phyloP scores from a whole-genome alignment of 345 rosid species.

The Salix koriyanagi region DNA sequence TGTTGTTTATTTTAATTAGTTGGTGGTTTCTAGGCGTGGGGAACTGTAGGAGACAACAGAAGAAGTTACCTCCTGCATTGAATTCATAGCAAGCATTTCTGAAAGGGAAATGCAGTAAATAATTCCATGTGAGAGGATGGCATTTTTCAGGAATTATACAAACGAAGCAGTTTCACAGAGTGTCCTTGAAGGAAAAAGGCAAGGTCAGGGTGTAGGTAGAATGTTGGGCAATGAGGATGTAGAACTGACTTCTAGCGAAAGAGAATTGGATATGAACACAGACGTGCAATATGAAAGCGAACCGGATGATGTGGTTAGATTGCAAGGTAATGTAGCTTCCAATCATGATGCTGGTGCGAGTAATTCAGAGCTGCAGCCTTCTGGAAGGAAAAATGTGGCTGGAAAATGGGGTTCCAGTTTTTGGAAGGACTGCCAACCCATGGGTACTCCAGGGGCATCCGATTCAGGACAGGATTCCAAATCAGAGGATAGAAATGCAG shows the following conservation, averaged over 20 bases:
- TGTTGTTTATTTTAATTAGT: not conserved
- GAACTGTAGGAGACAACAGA: constrained; percentile 9
- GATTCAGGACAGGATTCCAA: constrained; percentile 74
- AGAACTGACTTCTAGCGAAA: constrained; percentile 44
- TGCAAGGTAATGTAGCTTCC: constrained; percentile 37
- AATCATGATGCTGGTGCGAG: constrained; percentile 31
- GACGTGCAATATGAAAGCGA: constrained; percentile 69
- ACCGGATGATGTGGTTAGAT: constrained; percentile 46
- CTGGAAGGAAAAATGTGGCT: constrained; percentile 61
- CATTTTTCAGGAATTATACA: constrained; percentile 70
- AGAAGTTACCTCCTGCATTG: constrained; percentile 10
- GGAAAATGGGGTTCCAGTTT: constrained; percentile 95
- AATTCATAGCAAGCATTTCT: not conserved
- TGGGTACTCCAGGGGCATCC: constrained; percentile 51
- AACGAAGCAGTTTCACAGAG: constrained; percentile 54
- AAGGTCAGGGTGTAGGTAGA: constrained; percentile 39
- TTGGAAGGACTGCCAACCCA: constrained; percentile 98
- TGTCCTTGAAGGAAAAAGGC: constrained; percentile 58
- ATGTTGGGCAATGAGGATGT: constrained; percentile 44
- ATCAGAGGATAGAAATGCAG: constrained; percentile 45
- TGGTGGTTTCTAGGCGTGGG: constrained; percentile 16
- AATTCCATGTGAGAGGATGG: constrained; percentile 69
- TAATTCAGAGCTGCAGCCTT: constrained; percentile 47
- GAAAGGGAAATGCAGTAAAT: constrained; percentile 3
- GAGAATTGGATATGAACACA: constrained; percentile 76